A percentile compares a stretch with the other conserved stretches of the same genome.
Conservation (phyloP, 2,329 filamentous ascomycete genomes). For the Venturia carpophila region DNA sequence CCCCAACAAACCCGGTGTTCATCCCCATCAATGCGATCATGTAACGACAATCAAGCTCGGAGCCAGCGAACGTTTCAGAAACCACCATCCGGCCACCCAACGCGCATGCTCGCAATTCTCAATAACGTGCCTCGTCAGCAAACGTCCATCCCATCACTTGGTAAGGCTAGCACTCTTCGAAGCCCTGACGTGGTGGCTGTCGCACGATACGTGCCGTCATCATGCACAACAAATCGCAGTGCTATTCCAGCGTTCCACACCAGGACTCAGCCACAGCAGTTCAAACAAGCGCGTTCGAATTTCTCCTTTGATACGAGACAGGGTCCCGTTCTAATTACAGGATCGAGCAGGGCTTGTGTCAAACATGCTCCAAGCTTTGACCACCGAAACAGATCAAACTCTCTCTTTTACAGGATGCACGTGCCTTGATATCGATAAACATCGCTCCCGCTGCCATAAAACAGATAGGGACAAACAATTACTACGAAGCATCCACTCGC, state of each 20-base stretch:
- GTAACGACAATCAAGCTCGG: neutral
- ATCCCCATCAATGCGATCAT: neutral
- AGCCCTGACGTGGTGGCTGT: neutral
- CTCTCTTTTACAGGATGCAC: neutral
- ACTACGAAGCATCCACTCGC: neutral
- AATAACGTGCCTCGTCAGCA: neutral
- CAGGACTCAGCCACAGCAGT: neutral
- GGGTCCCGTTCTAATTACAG: slow-evolving; percentile 3
- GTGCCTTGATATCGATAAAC: neutral
- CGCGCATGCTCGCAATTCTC: neutral
- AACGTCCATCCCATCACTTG: neutral
- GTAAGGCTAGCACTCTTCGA: neutral
- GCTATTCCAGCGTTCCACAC: neutral
- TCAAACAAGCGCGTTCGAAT: neutral
- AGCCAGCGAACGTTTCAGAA: neutral
- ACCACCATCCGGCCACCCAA: neutral
- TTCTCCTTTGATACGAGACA: neutral
- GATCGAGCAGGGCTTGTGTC: neutral
- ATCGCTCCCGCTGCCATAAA: neutral
- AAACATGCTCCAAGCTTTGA: slow-evolving; percentile 8
- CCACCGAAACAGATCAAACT: neutral
- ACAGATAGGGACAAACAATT: neutral
- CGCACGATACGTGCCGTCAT: neutral
- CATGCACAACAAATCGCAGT: neutral
- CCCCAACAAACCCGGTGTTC: neutral